These are phyloP conservation scores for Lepiota brunneoincarnata DNA, from an alignment of 768 basidiomycete species.

Conservation along the genomic window DNA sequence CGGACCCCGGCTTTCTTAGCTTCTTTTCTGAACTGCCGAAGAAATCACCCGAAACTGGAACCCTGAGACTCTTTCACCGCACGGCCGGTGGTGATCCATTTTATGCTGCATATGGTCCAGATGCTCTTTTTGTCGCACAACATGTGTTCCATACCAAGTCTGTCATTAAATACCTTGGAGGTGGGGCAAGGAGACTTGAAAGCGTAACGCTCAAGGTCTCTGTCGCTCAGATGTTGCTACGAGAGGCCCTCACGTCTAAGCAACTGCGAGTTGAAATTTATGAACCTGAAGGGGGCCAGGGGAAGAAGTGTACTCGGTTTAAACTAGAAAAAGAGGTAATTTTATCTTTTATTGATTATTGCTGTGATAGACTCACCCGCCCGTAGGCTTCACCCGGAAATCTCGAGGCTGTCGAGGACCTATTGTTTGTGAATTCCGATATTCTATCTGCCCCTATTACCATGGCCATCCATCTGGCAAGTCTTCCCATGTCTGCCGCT, in stretches of 20 bases:
- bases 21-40: conserved; percentile 62
- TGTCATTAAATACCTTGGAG: conserved; percentile 90
- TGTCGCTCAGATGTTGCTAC: conserved; percentile 76
- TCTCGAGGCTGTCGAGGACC: conserved; percentile 71
- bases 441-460: conserved; percentile 83
- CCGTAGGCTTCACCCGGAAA: conserved; percentile 61
- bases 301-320: conserved; percentile 76
- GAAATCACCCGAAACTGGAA: conserved; percentile 76
- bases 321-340: conserved; percentile 76
- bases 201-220: conserved; percentile 75
- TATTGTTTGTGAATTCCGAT: conserved; percentile 81
- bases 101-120: conserved; percentile 86
- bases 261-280: conserved; percentile 95
- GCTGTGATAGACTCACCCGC: background rate
- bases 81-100: conserved; percentile 52
- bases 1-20: conserved; percentile 77
- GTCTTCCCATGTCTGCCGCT: conserved; percentile 35
- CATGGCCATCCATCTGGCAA: conserved; percentile 80
- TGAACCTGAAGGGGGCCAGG: conserved; percentile 66
- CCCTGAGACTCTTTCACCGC: conserved; percentile 85
- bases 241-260: conserved; percentile 86
- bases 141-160: conserved; percentile 86
- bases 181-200: conserved; percentile 58
- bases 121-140: conserved; percentile 84
- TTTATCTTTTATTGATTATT: background rate